Base-by-base conservation (phyloP, 805 yeast genomes). In the Kazachstania psychrophila region DNA sequence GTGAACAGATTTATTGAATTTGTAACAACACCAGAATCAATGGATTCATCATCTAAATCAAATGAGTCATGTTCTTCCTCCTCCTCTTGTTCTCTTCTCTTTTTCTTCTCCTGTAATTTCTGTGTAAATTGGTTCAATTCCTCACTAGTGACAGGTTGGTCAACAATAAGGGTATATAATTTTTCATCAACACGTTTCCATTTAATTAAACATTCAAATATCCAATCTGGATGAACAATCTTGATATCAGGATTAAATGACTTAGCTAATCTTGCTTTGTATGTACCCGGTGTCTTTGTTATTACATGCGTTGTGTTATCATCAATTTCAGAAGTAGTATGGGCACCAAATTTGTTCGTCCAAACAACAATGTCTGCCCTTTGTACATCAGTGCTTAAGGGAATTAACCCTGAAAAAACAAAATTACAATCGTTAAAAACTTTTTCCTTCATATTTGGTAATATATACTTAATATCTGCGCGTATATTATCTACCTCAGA, bases 261-360 rank as follows among this genome's bases (percentile, higher is more conserved):
- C 51, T 72, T 74, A 0, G 96, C 96, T 23, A 80, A 70, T 31
- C 88, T 70, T 8, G 88, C 95, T 56, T 89, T 89, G 49, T 75
- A 72, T 0, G 98, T 92, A 14, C 79, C 77, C 1, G 87, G 76
- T 35, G 79, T 79, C 41, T 79, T 73, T 28, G 96, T 84, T 13
- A 89, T 78, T 3, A 89, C 82, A 58, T 89, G 98, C 0, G 97
- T 92, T 3, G 94, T 88, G 1, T 73, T 64, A 13, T 75, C 73
- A 31, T 72, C 68, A 17, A 82, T 77, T 39, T 84, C 87, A 3
- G 77, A 66, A 1, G 80, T 80, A 6, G 89, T 87, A 2, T 67
- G 67, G 0, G 95, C 96, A 1, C 98, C 98, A 67, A 89, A 89
- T 37, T 88, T 84, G 34, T 73, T 72, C 10, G 89, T 83, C 96